Evolutionary conservation across 1,284 basidiomycete genomes (phyloP).

Genomic region (Amylostereum areolatum): DNA sequence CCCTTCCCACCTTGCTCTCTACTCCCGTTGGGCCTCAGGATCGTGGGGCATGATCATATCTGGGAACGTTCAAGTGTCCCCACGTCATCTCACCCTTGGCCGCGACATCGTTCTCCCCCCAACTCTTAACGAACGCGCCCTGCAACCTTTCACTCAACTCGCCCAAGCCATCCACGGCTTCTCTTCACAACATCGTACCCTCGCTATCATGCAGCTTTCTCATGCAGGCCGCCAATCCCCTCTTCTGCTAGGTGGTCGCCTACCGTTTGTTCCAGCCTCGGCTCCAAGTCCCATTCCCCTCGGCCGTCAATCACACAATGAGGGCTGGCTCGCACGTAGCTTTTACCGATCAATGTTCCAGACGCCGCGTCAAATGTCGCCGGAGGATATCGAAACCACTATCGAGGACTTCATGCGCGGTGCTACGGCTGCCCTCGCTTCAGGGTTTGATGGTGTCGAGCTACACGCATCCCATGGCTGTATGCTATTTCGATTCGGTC

Average conservation of each 20-base stretch:
- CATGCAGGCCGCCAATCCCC: slow-evolving; percentile 86
- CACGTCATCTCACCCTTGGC: slow-evolving; percentile 70
- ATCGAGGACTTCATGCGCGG: slow-evolving; percentile 67
- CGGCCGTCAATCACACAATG: slow-evolving; percentile 20
- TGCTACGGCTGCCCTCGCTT: slow-evolving; percentile 57
- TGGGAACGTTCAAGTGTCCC: slow-evolving; percentile 81
- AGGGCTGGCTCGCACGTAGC: slow-evolving; percentile 24
- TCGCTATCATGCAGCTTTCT: slow-evolving; percentile 79
- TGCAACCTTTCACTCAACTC: slow-evolving; percentile 48
- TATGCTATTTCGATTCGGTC: slow-evolving; percentile 29
- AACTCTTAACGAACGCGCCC: slow-evolving; percentile 30
- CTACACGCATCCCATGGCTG: slow-evolving; percentile 89
- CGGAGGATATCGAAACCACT: slow-evolving; percentile 55
- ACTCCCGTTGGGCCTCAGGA: slow-evolving; percentile 71
- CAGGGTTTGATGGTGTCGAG: slow-evolving; percentile 88
- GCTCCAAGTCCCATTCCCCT: slow-evolving; percentile 71
- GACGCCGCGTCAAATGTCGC: slow-evolving; percentile 56
- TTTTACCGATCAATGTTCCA: slow-evolving; percentile 57
- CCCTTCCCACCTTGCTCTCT: slow-evolving; percentile 57
- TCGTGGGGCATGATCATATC: slow-evolving; percentile 90
- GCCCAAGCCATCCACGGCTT: slow-evolving; percentile 35
- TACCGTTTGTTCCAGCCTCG: slow-evolving; percentile 52
- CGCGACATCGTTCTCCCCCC: slow-evolving; percentile 71
- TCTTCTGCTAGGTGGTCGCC: slow-evolving; percentile 65
- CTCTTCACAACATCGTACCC: slow-evolving; percentile 13